A percentile compares a stretch with the other conserved stretches of the same genome.
Evolutionary conservation across 129 eudicot species (phyloP).

Genomic region (Arctium minus): DNA sequence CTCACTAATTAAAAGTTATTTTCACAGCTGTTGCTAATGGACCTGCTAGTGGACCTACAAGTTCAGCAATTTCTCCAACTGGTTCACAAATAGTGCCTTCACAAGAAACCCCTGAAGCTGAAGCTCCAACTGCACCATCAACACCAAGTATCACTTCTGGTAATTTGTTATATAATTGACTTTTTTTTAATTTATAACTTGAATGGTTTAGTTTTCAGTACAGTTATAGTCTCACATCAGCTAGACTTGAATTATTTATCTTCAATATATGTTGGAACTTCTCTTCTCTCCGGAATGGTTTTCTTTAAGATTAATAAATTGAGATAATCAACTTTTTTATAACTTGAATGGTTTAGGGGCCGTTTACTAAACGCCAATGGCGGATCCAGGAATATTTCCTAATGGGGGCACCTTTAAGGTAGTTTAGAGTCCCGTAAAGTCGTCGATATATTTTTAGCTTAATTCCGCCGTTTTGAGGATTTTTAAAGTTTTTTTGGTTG

Average conservation of each 20-base stretch:
- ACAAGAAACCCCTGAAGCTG: conserved; percentile 23
- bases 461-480: too few species aligned
- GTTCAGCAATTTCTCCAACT: conserved; percentile 25
- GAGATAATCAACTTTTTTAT: too few species aligned
- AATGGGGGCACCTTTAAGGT: too few species aligned
- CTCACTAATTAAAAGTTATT: not conserved
- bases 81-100: conserved; percentile 13
- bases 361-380: too few species aligned
- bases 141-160: conserved; percentile 22
- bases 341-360: too few species aligned
- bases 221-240: not conserved
- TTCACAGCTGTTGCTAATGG: conserved; percentile 19
- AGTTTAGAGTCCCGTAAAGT: too few species aligned
- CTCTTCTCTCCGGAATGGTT: not conserved
- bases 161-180: conserved; percentile 7
- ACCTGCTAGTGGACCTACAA: conserved; percentile 27
- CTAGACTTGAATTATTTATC: not conserved
- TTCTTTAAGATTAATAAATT: not conserved
- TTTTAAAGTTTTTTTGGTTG: too few species aligned
- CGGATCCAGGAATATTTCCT: too few species aligned
- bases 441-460: too few species aligned
- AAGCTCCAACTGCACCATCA: conserved; percentile 26
- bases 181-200: not conserved
- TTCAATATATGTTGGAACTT: not conserved
- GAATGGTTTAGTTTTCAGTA: not conserved